Base-by-base conservation (phyloP, 2,329 filamentous ascomycete species). In the Ascochyta viciae-villosae region DNA sequence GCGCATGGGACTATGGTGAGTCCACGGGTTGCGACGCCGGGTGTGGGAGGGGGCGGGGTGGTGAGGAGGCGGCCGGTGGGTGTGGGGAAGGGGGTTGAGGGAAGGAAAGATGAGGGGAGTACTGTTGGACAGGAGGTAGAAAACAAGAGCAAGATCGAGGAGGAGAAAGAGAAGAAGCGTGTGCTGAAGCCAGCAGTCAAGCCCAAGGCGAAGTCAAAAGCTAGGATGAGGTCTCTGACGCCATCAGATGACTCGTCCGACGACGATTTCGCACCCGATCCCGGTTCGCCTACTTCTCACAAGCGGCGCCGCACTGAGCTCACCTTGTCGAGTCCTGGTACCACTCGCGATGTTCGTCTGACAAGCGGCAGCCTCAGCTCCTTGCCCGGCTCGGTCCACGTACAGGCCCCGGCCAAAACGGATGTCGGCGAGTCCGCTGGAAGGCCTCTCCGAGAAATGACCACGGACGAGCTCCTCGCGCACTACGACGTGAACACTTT, bases 1-100 rank as follows among this genome's bases (percentile, higher is more conserved):
- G 42, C 58, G 7, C 72, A 74, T 47, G 70, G 70, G 1, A 70
- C 66, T 8, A 55, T 67, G 45, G 37, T 46, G 39, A 61, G 40
- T 37, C 45, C 50, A 24, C 15, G 24, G 24, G 38, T 27, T 6
- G 54, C 29, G 31, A 53, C 54, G 35, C 54, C 54, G 3, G 40
- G 34, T 8, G 34, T 27, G 3, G 26, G 43, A 13, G 26, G 43
- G 27, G 16, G 42, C 0, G 47, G 45, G 15, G 49, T 57, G 19
- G 40, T 50, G 23, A 46, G 49, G 13, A 53, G 41, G 50, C 53
- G 27, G 41, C 49, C 41, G 16, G 29, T 35, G 13, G 31, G 16
- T 16, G 22, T 31, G 16, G 34, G n/a, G 42, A 43, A 41, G 46
- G 42, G 10, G 0, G 4, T n/a, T 6, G 42, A 5, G 12, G 41